A percentile compares a stretch with the other conserved stretches of the same genome.
Evolutionary conservation across 805 yeast genomes (phyloP).

Genomic region (Isabelozyma pseudorhagii): DNA sequence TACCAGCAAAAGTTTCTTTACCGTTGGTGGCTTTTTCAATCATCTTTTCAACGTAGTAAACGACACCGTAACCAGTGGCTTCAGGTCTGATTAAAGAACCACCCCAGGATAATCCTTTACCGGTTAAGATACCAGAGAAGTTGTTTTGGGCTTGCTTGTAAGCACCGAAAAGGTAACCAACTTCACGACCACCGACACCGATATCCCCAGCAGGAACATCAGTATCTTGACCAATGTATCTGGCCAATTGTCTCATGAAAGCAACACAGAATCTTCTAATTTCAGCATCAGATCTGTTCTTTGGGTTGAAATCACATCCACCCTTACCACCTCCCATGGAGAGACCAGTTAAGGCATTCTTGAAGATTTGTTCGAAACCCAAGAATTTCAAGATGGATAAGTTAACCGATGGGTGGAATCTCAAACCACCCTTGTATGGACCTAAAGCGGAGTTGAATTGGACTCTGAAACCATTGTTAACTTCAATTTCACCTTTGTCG

Average conservation of each 20-base stretch:
- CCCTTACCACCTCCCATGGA: slow-evolving; percentile 99
- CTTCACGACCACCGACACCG: slow-evolving; percentile 96
- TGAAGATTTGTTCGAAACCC: slow-evolving; percentile 98
- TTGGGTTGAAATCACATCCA: slow-evolving; percentile 97
- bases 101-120: slow-evolving; percentile 98
- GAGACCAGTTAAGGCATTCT: slow-evolving; percentile 95
- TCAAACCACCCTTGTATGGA: slow-evolving; percentile 98
- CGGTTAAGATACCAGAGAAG: slow-evolving; percentile 97
- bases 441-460: slow-evolving; percentile 98
- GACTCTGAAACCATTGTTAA: slow-evolving; percentile 96
- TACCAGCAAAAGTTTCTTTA: slow-evolving; percentile 86
- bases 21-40: slow-evolving; percentile 89
- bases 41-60: slow-evolving; percentile 97
- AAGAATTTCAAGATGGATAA: slow-evolving; percentile 91
- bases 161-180: slow-evolving; percentile 95
- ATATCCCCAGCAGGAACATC: slow-evolving; percentile 99
- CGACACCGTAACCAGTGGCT: slow-evolving; percentile 98
- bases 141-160: slow-evolving; percentile 87
- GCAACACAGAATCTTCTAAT: slow-evolving; percentile 95
- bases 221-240: slow-evolving; percentile 95
- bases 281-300: slow-evolving; percentile 89
- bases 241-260: slow-evolving; percentile 92
- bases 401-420: slow-evolving; percentile 97
- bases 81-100: slow-evolving; percentile 98
- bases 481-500: slow-evolving; percentile 87